phyloP scores from a whole-genome alignment of 305 asterid species.

The Fraxinus sp. region DNA sequence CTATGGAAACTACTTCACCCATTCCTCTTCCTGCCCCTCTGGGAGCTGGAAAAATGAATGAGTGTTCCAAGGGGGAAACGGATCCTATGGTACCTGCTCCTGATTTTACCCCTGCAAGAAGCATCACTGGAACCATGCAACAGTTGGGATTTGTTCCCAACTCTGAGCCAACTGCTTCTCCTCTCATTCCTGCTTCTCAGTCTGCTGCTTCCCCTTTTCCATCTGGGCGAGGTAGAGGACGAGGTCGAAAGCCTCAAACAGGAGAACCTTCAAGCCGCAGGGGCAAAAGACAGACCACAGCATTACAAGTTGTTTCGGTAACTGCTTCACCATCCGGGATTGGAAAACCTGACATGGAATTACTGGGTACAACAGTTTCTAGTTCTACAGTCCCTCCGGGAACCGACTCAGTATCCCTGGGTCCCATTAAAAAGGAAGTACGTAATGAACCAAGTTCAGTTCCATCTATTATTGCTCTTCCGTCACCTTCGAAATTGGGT shows the following conservation, averaged over 20 bases:
- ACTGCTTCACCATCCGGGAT: slow-evolving; percentile 32
- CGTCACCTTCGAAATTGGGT: slow-evolving; percentile 38
- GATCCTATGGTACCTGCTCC: slow-evolving; percentile 44
- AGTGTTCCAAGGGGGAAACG: slow-evolving; percentile 41
- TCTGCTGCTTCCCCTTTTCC: slow-evolving; percentile 47
- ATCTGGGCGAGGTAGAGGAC: slow-evolving; percentile 75
- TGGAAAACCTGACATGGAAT: slow-evolving; percentile 35
- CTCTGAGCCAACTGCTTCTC: slow-evolving; percentile 41
- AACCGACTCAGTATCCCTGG: slow-evolving; percentile 36
- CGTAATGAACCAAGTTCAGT: slow-evolving; percentile 30
- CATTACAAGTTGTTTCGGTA: slow-evolving; percentile 37
- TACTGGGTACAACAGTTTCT: slow-evolving; percentile 31
- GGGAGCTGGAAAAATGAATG: slow-evolving; percentile 41
- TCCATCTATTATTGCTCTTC: slow-evolving; percentile 34
- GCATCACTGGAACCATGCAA: slow-evolving; percentile 37
- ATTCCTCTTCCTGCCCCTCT: slow-evolving; percentile 40
- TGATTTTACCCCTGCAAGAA: slow-evolving; percentile 35
- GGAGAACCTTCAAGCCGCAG: slow-evolving; percentile 74
- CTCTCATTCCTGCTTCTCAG: slow-evolving; percentile 42
- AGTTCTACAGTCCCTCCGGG: slow-evolving; percentile 21
- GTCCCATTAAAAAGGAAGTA: slow-evolving; percentile 31
- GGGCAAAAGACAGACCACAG: slow-evolving; percentile 57
- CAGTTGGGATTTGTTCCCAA: slow-evolving; percentile 38
- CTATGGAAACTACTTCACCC: slow-evolving; percentile 40
- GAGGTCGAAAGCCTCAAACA: slow-evolving; percentile 63